Evolutionary conservation across 306 rosid genomes (phyloP), one percentile per base, ranked within the genome.

Genomic region (Cicer chorassanicum): DNA sequence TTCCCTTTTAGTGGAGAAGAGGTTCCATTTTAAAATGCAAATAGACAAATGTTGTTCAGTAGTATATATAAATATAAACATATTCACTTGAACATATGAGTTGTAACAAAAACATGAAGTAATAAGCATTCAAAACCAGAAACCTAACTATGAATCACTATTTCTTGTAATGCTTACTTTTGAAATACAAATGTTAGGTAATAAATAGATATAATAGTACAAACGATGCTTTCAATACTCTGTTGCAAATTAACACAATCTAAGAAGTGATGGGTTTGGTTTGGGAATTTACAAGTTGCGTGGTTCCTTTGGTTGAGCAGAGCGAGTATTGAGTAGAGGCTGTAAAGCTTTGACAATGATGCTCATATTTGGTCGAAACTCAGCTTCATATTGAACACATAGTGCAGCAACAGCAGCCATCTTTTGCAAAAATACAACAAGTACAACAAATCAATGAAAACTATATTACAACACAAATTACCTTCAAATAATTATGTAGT

Each of bases 381-480:
- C 89, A 7, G 92, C 91, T 88, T 90, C 96, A 85, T 88, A 88
- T 80, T 90, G 96, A 70, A 90, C 86, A 48, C 96, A 90, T 77
- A 90, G 39, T 70, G 96, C 96, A 80, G 92, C 89, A 80, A 90
- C 92, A 53, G 92, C 93, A 85, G 96, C 96, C 81, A 91, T 15
- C 93, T 91, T 71, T 78, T 44, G 40, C 70, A 63, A 41, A 74
- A 53, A 78, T 4, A 40, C 14, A 56, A 79, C 6, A 49, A 49
- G 29, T 51, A 10, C 42, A 75, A 48, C 41, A 76, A 60, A 38
- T 65, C 36, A 43, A 54, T 54, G 36, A 54, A 63, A 55, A 73
- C 48, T 57, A 19, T n/a, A 62, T 54, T 50, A 2, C 14, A 50
- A 50, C 56, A 40, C 64, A 65, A 65, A 14, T 29, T 57, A 55